phyloP scores from a whole-genome alignment of 2,329 filamentous ascomycete genomes.

The Xylariaceae sp. region DNA sequence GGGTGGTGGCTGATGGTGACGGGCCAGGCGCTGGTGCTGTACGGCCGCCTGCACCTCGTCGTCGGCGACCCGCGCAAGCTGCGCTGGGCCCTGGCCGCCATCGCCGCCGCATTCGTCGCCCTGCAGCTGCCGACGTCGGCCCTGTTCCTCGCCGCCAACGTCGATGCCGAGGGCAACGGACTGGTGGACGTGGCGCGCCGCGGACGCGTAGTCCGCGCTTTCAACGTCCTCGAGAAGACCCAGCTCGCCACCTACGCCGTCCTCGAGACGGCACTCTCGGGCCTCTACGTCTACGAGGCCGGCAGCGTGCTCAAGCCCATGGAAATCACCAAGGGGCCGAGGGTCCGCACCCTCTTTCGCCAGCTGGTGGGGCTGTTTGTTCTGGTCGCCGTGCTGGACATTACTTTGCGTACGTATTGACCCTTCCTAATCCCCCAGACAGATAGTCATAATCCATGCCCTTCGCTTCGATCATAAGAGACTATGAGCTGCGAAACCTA shows the following conservation, averaged over 20 bases:
- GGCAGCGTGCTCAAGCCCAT: constrained; percentile 24
- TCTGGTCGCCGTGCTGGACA: constrained; percentile 32
- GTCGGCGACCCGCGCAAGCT: constrained; percentile 40
- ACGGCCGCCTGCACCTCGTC: constrained; percentile 54
- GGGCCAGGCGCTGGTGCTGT: constrained; percentile 50
- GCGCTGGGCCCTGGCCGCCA: constrained; percentile 44
- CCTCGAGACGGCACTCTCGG: constrained; percentile 38
- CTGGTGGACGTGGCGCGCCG: too few relatives aligned
- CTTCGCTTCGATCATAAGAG: too few relatives aligned
- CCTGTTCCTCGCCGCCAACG: constrained; percentile 27
- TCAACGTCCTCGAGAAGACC: constrained; percentile 20
- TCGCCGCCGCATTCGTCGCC: constrained; percentile 46
- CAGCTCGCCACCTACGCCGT: constrained; percentile 36
- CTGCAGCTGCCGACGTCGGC: constrained; percentile 45
- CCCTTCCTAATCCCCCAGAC: not conserved
- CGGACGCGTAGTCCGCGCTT: constrained; percentile 7
- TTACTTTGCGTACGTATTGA: constrained; percentile 20
- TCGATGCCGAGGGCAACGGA: too few relatives aligned
- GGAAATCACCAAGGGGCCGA: constrained; percentile 19
- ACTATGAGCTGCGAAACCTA: too few relatives aligned
- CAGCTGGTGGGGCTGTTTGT: constrained; percentile 36
- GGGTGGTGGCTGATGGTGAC: constrained; percentile 53
- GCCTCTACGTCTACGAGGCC: constrained; percentile 46
- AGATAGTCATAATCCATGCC: too few relatives aligned
- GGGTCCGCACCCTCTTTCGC: constrained; percentile 25